Conservation (phyloP, 2,329 filamentous ascomycete genomes). For the Aspergillus thermomutatus region DNA sequence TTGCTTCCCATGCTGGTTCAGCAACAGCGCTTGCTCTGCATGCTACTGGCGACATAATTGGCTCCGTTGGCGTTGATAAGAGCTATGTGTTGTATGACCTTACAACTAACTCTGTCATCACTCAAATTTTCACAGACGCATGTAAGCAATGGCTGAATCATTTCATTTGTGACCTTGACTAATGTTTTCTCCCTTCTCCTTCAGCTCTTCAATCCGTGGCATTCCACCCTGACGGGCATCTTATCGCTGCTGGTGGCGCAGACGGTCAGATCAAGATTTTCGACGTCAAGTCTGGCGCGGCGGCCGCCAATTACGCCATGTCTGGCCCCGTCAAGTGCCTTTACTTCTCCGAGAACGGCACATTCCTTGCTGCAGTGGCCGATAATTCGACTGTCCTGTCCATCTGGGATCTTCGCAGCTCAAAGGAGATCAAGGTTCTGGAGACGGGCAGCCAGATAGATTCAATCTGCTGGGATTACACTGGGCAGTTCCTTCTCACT, state of each 20-base stretch:
- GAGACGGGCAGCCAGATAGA: conserved; percentile 78
- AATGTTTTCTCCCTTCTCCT: conserved; percentile 16
- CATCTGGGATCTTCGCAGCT: conserved; percentile 89
- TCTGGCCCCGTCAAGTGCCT: conserved; percentile 68
- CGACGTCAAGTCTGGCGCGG: conserved; percentile 74
- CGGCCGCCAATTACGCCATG: conserved; percentile 69
- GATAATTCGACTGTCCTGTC: conserved; percentile 75
- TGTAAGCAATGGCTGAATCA: conserved; percentile 52
- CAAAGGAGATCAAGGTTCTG: conserved; percentile 75
- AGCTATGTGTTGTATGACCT: conserved; percentile 89
- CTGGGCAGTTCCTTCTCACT: conserved; percentile 84
- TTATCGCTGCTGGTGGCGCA: conserved; percentile 79
- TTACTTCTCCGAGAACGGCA: conserved; percentile 93
- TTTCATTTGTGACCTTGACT: conserved; percentile 1
- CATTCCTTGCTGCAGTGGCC: conserved; percentile 83
- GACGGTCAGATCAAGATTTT: conserved; percentile 83
- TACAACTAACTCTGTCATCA: conserved; percentile 62
- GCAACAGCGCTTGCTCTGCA: conserved; percentile 76
- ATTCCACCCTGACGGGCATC: conserved; percentile 96
- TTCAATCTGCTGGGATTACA: conserved; percentile 86
- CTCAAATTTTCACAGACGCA: conserved; percentile 75
- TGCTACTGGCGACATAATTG: conserved; percentile 76
- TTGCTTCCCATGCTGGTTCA: conserved; percentile 79
- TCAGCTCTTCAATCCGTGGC: conserved; percentile 70
- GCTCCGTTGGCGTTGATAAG: conserved; percentile 87